Conservation (phyloP, 2,329 filamentous ascomycete species). For the Cercospora nicotianae region DNA sequence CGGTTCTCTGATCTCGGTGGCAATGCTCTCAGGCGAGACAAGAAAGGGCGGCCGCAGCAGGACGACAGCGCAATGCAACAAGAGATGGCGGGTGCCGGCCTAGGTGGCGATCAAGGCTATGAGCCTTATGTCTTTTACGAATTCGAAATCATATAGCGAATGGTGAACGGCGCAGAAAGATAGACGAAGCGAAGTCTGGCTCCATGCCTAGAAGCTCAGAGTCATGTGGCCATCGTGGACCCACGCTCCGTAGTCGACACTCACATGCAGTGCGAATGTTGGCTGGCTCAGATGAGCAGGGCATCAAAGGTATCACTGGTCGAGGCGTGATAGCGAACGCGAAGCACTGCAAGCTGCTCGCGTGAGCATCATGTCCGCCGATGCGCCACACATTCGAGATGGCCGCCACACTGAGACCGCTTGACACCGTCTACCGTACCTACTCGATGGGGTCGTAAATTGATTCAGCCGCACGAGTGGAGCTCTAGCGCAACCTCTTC, state of each 20-base stretch:
- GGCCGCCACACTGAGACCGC: neutral
- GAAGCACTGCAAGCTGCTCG: neutral
- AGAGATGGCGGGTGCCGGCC: slow-evolving; percentile 77
- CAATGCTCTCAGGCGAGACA: slow-evolving; percentile 90
- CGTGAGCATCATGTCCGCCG: neutral
- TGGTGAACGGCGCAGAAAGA: neutral
- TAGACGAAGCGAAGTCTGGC: neutral
- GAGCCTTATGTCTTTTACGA: slow-evolving; percentile 97
- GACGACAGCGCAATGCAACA: slow-evolving; percentile 77
- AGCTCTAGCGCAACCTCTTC: neutral
- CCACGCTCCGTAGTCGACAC: neutral
- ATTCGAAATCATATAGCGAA: slow-evolving; percentile 67
- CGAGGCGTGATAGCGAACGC: neutral
- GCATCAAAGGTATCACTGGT: neutral
- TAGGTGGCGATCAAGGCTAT: slow-evolving; percentile 76
- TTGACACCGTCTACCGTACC: neutral
- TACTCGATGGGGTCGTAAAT: neutral
- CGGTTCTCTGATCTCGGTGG: slow-evolving; percentile 90
- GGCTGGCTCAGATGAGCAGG: neutral
- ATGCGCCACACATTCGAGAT: neutral
- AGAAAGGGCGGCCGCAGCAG: slow-evolving; percentile 86
- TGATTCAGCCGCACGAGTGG: slow-evolving; percentile 1
- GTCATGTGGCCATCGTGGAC: neutral
- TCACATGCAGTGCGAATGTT: neutral
- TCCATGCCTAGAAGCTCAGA: neutral